Base-by-base conservation (phyloP, 163 green algal species). In the Scenedesmus sp. region DNA sequence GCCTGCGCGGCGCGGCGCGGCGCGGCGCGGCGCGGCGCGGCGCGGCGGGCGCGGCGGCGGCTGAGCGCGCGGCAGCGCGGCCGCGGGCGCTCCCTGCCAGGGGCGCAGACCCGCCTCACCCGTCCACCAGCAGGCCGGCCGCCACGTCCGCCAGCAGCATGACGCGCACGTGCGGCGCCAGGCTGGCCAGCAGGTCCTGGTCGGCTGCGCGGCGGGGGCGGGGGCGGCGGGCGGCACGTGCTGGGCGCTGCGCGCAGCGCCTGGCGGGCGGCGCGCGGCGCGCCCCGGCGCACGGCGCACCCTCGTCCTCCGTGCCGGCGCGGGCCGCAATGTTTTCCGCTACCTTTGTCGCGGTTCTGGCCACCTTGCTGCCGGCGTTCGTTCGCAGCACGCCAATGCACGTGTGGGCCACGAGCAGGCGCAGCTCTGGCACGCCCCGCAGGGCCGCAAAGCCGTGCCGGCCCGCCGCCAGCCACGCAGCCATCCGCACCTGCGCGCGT, bases 131-230 rank as follows among this genome's bases (percentile, higher is more conserved):
- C 42, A 73, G 64, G 4, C 64, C 64, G 44, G 64, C 64, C n/a
- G 64, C 64, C 26, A 73, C 64, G 14, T 73, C 64, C 22, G 64
- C 64, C 45, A 73, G 26, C 64, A 73, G 50, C 29, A 44, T 60
- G 17, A 73, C 7, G 13, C 24, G 26, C 42, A 73, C 44, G 26
- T 58, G 64, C 31, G 64, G 64, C 3, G 13, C 10, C 45, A 73
- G 45, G 3, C n/a, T n/a, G n/a, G n/a, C n/a, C n/a, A n/a, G n/a
- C n/a, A n/a, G n/a, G n/a, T n/a, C n/a, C n/a, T n/a, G n/a, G n/a
- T n/a, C n/a, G n/a, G n/a, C n/a, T n/a, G n/a, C n/a, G n/a, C n/a
- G n/a, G n/a, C n/a, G n/a, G n/a, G n/a, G n/a, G n/a, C n/a, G n/a
- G n/a, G n/a, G n/a, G n/a, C n/a, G n/a, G n/a, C n/a, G n/a, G n/a